These are phyloP conservation scores for Hypoxylon rickii DNA, from an alignment of 495 filamentous ascomycete species.

Conservation along the genomic window DNA sequence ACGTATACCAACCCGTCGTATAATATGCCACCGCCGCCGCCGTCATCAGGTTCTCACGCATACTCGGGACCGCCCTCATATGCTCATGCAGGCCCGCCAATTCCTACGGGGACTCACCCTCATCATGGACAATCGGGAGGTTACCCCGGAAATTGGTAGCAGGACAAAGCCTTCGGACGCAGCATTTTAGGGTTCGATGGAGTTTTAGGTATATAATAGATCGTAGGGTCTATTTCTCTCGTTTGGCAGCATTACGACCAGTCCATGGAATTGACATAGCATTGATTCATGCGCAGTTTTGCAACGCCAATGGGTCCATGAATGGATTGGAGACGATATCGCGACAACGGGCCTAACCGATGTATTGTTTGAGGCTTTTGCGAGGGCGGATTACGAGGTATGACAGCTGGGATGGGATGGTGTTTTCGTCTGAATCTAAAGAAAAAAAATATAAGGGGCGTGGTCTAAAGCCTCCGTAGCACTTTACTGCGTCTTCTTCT, in stretches of 20 bases:
- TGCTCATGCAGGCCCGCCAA: constrained; percentile 34
- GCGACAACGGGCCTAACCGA: not conserved
- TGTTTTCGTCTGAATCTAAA: constrained; percentile 34
- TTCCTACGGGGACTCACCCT: constrained; percentile 41
- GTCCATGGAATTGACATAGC: constrained; percentile 5
- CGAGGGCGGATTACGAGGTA: constrained; percentile 25
- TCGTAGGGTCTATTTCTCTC: constrained; percentile 15
- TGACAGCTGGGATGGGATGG: constrained; percentile 25
- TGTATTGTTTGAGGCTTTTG: constrained; percentile 1
- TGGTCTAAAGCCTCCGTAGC: constrained; percentile 11
- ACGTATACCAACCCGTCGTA: constrained; percentile 32
- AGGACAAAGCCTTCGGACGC: not conserved
- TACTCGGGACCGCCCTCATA: constrained; percentile 41
- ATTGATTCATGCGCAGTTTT: constrained; percentile 4
- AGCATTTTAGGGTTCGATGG: constrained; percentile 12
- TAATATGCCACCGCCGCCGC: constrained; percentile 34
- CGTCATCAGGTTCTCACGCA: constrained; percentile 34
- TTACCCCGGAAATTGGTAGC: constrained; percentile 38
- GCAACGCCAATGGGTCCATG: constrained; percentile 11
- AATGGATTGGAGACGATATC: constrained; percentile 3
- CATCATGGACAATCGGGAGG: constrained; percentile 39
- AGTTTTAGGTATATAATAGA: constrained; percentile 32
- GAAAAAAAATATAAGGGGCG: constrained; percentile 31
- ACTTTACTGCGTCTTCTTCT: constrained; percentile 45
- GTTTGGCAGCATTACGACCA: constrained; percentile 21